Evolutionary conservation across 1,284 basidiomycete species (phyloP).

Genomic region (Ustilago hordei): DNA sequence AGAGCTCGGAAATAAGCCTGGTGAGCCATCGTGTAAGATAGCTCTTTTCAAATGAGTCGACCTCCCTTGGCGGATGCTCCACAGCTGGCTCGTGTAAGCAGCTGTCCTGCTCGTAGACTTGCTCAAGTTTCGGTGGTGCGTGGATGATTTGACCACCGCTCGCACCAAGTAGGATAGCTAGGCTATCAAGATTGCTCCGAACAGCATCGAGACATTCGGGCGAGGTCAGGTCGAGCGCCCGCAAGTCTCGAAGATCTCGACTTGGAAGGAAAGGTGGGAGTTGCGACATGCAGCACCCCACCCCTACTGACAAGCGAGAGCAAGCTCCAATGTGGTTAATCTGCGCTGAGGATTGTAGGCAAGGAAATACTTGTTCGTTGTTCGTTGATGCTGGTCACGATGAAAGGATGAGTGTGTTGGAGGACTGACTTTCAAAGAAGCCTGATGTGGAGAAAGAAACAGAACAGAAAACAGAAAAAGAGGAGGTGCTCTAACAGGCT

Average conservation of each 20-base stretch:
- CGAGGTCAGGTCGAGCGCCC: slow-evolving; percentile 32
- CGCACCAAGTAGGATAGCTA: slow-evolving; percentile 31
- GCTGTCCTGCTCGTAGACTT: background rate
- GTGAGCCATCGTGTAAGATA: slow-evolving; percentile 49
- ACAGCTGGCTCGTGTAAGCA: slow-evolving; percentile 3
- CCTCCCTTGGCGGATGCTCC: slow-evolving; percentile 27
- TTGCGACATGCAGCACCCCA: slow-evolving; percentile 23
- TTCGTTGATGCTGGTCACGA: slow-evolving; percentile 2
- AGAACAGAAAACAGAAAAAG: background rate
- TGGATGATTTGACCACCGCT: slow-evolving; percentile 34
- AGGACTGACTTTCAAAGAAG: background rate
- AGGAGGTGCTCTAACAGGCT: background rate
- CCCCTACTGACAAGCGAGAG: background rate
- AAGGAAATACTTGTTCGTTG: background rate
- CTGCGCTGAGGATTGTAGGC: background rate
- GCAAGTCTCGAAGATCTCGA: slow-evolving; percentile 46
- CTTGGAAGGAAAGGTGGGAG: slow-evolving; percentile 41
- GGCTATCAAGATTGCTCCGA: slow-evolving; percentile 24
- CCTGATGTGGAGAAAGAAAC: background rate
- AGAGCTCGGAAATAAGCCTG: slow-evolving; percentile 41
- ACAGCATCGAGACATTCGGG: slow-evolving; percentile 16
- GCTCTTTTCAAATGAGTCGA: slow-evolving; percentile 41
- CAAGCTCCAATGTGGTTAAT: background rate
- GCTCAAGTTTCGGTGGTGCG: slow-evolving; percentile 11
- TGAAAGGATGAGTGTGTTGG: background rate